A percentile compares a stretch with the other conserved stretches of the same genome.
Conservation (phyloP, 257 asterid species). For the Lantana camara region DNA sequence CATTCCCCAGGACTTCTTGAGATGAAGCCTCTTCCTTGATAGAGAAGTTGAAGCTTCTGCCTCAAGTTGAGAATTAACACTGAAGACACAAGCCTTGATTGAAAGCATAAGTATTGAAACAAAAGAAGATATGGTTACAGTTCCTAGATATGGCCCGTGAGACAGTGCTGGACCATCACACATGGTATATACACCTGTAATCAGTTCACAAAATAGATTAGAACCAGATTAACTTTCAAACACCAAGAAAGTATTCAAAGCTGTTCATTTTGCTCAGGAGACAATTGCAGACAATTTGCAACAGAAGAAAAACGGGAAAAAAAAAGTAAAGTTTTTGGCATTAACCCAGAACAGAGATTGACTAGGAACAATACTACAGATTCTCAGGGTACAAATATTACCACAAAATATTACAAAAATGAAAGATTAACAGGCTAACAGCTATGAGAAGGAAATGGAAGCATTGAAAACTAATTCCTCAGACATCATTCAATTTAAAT, state of each 20-base stretch:
- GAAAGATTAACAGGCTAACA: background rate
- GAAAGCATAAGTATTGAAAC: conserved; percentile 56
- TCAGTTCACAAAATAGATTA: conserved; percentile 28
- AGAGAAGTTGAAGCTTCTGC: conserved; percentile 58
- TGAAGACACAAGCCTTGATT: conserved; percentile 61
- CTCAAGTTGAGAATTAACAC: conserved; percentile 65
- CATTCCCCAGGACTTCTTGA: conserved; percentile 80
- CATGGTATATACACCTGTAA: conserved; percentile 60
- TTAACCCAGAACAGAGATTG: background rate
- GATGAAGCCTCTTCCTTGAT: conserved; percentile 64
- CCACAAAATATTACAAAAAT: background rate
- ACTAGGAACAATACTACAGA: background rate
- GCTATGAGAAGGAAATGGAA: background rate
- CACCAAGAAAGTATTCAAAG: background rate
- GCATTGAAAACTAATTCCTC: background rate
- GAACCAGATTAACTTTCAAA: conserved; percentile 24
- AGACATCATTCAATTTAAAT: too few species aligned
- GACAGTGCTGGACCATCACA: conserved; percentile 65
- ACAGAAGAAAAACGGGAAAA: too few species aligned
- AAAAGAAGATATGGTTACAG: conserved; percentile 55
- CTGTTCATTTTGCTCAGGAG: background rate
- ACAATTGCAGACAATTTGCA: background rate
- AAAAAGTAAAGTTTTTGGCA: background rate
- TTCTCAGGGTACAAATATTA: background rate
- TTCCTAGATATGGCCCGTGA: conserved; percentile 68